Conservation (phyloP, 1,139 yeast species). For the Trichomonascaceae sp. region DNA sequence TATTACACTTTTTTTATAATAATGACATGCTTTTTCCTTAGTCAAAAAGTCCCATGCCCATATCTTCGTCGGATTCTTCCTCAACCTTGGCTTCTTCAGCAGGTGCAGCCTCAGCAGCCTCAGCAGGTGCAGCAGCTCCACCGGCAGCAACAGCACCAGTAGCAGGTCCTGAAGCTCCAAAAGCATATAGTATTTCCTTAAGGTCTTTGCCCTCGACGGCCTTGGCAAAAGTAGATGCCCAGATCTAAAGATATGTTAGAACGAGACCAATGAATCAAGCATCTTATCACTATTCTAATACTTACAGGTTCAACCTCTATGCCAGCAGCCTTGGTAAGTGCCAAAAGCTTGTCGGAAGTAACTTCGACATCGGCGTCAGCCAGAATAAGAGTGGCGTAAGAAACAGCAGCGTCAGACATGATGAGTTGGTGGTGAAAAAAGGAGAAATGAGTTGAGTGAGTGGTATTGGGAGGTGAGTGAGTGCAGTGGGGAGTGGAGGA, state of each 20-base stretch:
- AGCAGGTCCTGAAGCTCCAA: conserved; percentile 63
- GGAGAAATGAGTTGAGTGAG: conserved; percentile 2
- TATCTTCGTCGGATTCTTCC: conserved; percentile 33
- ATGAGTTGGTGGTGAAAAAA: conserved; percentile 9
- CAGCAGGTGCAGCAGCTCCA: conserved; percentile 58
- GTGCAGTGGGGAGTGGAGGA: conserved; percentile 3
- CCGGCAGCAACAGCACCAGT: conserved; percentile 53
- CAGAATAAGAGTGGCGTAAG: conserved; percentile 84
- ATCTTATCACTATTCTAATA: conserved; percentile 46
- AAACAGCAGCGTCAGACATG: conserved; percentile 36
- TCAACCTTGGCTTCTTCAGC: conserved; percentile 28
- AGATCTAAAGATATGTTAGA: conserved; percentile 41
- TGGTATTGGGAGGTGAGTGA: not conserved
- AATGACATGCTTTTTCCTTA: conserved; percentile 19
- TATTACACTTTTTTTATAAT: not conserved
- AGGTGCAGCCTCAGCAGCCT: conserved; percentile 45
- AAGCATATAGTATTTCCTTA: conserved; percentile 81
- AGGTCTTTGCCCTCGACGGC: conserved; percentile 96
- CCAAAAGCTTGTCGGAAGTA: conserved; percentile 83
- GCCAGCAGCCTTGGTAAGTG: conserved; percentile 87
- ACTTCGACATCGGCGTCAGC: conserved; percentile 95
- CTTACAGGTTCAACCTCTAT: conserved; percentile 54
- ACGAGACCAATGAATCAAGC: not conserved
- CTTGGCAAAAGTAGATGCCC: conserved; percentile 94
- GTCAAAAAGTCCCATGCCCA: conserved; percentile 38